phyloP scores from a whole-genome alignment of 1,139 yeast species.

The Candida anutae region DNA sequence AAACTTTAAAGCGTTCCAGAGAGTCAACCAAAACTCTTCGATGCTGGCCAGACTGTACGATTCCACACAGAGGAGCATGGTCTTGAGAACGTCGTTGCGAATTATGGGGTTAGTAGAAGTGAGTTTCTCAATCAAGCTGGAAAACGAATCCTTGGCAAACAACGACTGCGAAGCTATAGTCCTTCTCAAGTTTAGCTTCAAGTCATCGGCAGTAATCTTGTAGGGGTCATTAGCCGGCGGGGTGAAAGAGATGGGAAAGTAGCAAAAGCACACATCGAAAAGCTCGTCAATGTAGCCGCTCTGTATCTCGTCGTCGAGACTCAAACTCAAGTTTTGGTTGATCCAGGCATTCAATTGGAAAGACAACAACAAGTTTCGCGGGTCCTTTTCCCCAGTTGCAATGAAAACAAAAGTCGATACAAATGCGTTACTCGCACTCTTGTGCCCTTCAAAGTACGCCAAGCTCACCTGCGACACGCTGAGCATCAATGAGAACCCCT shows the following conservation, averaged over 20 bases:
- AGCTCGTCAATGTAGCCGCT: conserved; percentile 39
- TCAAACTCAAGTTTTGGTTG: conserved; percentile 37
- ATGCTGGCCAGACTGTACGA: conserved; percentile 41
- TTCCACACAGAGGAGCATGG: conserved; percentile 51
- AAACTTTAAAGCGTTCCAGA: conserved; percentile 86
- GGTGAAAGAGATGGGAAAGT: conserved; percentile 91
- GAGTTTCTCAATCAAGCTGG: conserved; percentile 75
- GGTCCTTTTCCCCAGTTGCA: conserved; percentile 90
- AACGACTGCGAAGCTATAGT: conserved; percentile 59
- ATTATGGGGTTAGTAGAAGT: conserved; percentile 75
- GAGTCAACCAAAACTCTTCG: conserved; percentile 55
- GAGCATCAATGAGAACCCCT: conserved; percentile 46
- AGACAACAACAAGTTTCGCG: conserved; percentile 70
- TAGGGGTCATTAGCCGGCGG: conserved; percentile 93
- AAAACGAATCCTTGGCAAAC: conserved; percentile 69
- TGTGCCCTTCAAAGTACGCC: conserved; percentile 8
- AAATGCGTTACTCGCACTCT: conserved; percentile 25
- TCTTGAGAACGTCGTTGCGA: conserved; percentile 65
- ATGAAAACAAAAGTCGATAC: conserved; percentile 55
- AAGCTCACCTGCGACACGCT: conserved; percentile 18
- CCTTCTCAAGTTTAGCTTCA: conserved; percentile 49
- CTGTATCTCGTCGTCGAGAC: conserved; percentile 32
- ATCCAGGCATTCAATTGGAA: conserved; percentile 52
- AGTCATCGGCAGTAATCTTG: conserved; percentile 65
- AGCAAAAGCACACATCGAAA: conserved; percentile 87